Evolutionary conservation across 2,329 filamentous ascomycete genomes (phyloP).

Genomic region (Trichoderma oligosporum): DNA sequence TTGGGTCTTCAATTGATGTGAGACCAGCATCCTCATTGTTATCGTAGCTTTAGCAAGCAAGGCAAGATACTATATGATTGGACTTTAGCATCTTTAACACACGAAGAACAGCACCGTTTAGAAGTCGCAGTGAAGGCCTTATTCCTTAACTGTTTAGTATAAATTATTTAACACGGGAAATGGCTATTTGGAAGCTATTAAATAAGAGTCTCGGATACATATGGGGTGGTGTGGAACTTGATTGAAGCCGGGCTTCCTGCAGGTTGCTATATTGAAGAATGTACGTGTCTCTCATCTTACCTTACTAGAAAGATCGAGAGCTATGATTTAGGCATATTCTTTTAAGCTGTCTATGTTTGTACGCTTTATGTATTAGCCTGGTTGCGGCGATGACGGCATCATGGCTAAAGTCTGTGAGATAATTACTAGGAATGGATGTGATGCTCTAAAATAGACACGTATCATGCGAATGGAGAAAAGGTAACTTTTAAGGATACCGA

Average conservation of each 20-base stretch:
- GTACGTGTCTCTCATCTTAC: too few species aligned
- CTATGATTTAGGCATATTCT: too few species aligned
- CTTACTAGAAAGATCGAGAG: too few species aligned
- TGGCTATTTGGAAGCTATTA: background rate
- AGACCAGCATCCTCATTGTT: too few species aligned
- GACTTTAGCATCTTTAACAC: too few species aligned
- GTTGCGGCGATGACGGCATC: slow-evolving; percentile 39
- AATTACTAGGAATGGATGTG: slow-evolving; percentile 28
- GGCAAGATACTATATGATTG: too few species aligned
- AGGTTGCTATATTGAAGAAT: slow-evolving; percentile 19
- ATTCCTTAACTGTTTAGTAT: background rate
- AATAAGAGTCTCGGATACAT: background rate
- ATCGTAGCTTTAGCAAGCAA: too few species aligned
- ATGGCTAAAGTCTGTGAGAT: slow-evolving; percentile 34
- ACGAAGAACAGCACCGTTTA: too few species aligned
- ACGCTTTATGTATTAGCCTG: too few species aligned
- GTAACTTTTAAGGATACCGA: slow-evolving; percentile 24
- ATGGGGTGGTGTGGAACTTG: too few species aligned
- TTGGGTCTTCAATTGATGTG: too few species aligned
- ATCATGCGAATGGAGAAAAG: slow-evolving; percentile 29
- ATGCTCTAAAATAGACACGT: slow-evolving; percentile 31
- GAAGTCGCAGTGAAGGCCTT: background rate
- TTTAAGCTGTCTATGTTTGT: too few species aligned
- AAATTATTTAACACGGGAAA: background rate
- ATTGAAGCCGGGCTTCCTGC: background rate